Base-by-base conservation (phyloP, 75 land plant species). In the Selaginella moellendorffii region DNA sequence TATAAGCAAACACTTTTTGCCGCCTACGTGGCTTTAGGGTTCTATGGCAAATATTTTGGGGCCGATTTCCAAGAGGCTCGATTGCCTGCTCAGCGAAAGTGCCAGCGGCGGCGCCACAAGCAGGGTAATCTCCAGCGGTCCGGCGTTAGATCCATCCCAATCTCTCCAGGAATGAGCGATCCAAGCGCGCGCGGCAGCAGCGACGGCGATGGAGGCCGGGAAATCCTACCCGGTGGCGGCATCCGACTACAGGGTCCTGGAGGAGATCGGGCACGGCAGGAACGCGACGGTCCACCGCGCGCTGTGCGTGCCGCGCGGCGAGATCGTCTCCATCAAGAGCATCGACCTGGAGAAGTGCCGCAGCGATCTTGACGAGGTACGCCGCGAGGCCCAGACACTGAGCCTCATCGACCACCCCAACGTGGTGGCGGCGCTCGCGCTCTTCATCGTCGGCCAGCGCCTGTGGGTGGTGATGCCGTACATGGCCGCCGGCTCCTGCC, bases 401-500 rank as follows among this genome's bases (percentile, higher is more conserved):
- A 21, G 59, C 24, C 24, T 56, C 17, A 56, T 25, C 59, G n/a
- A 56, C 59, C 59, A 56, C 24, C 59, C 59, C 5, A 56, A 56
- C n/a, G 24, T 56, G 9, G 9, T 56, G 19, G 8, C 59, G 5
- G 59, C 24, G 5, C 59, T 8, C n/a, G 21, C 25, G 8, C 5
- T 25, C 24, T 56, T 56, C 59, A 19, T 21, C 8, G 59, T 56
- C 59, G 24, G n/a, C 21, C 59, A 19, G 9, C 5, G n/a, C 59
- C 59, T 56, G 8, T 56, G 59, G 59, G 21, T 56, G 21, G 59
- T 56, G 59, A 56, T 56, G 59, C 59, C 59, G 9, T 56, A 56
- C 59, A 56, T 56, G 59, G 59, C 59, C 19, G 59, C 17, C 19
- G 59, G 59, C 24, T 56, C 59, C 19, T 56, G 59, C 21, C 24